Base-by-base conservation (phyloP, 495 filamentous ascomycete genomes). In the Penicillium paxilli region DNA sequence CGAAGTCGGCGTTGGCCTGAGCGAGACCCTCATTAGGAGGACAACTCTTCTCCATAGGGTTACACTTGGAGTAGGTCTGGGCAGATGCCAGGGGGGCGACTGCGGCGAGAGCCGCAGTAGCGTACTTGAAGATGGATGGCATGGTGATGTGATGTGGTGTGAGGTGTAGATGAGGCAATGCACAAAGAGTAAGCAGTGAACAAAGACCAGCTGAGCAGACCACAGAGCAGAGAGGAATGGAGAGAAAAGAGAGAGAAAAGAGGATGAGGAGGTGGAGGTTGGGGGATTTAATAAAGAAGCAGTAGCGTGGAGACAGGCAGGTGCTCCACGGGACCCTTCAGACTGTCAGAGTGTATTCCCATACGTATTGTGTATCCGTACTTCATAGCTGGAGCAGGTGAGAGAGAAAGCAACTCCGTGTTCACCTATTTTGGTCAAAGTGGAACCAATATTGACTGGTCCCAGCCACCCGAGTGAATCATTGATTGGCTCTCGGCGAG, bases 21-120 rank as follows among this genome's bases (percentile, higher is more conserved):
- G 59, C 58, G 16, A 48, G 16, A 33, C 59, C 59, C 8, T 44
- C 44, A 44, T 62, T 49, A 23, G 51, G 22, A 8, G 51, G 47
- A 25, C 52, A 64, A 46, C 45, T 63, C 64, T 68, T 62, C 44
- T 76, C 55, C 12, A 72, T 47, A 2, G 76, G 75, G 52, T 77
- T 71, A 61, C 76, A 79, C 47, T 69, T 54, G 10, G 69, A 72
- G 58, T 59, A 79, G 26, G 77, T 76, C 65, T 81, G 78, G n/a
- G 78, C 77, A 28, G 70, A 62, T 30, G 58, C 60, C 14, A 70
- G 45, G 22, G 75, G 72, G 25, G 71, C 63, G 37, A 64, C 62
- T 17, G 62, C 69, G 53, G 70, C 64, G 22, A 78, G 61, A 42
- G 72, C 71, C 48, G 63, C 60, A 20, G 66, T 52, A 47, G 64